phyloP scores from a whole-genome alignment of 352 stramenopile genomes.

The Peronospora destructor region DNA sequence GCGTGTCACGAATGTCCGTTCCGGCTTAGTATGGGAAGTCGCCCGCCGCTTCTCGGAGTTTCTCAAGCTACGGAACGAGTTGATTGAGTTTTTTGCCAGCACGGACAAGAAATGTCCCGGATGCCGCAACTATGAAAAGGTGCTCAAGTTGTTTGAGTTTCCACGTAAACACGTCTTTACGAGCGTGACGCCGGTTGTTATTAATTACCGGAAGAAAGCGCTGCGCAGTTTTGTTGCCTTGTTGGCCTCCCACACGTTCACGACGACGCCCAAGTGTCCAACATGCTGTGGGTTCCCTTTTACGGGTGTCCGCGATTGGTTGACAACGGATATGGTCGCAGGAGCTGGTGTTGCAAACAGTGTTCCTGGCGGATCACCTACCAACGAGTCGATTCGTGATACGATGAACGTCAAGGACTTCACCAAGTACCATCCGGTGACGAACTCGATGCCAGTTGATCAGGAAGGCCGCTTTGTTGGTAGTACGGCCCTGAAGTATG shows the following conservation, averaged over 20 bases:
- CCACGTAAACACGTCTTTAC: conserved; percentile 79
- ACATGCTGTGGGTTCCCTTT: conserved; percentile 71
- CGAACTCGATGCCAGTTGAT: conserved; percentile 45
- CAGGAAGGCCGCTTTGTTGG: conserved; percentile 59
- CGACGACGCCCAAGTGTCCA: conserved; percentile 67
- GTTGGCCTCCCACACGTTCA: conserved; percentile 78
- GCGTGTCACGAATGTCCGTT: conserved; percentile 57
- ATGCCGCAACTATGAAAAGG: conserved; percentile 79
- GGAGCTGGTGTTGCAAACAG: conserved; percentile 1
- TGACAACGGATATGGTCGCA: conserved; percentile 38
- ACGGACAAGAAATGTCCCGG: conserved; percentile 69
- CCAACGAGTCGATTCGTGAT: conserved; percentile 43
- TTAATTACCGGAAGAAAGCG: conserved; percentile 78
- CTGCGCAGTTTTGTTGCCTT: conserved; percentile 64
- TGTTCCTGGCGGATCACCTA: conserved; percentile 11
- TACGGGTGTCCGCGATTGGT: conserved; percentile 69
- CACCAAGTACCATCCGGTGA: conserved; percentile 47
- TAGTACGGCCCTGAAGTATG: conserved; percentile 15
- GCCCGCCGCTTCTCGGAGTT: conserved; percentile 80
- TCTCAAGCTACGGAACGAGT: conserved; percentile 55
- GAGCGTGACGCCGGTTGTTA: conserved; percentile 60
- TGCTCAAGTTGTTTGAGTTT: conserved; percentile 77
- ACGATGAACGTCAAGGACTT: conserved; percentile 78
- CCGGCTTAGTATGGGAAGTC: conserved; percentile 63
- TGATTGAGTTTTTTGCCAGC: conserved; percentile 54